A percentile compares a stretch with the other conserved stretches of the same genome.
Evolutionary conservation across 441 rosid genomes (phyloP).

Genomic region (Hypseocharis bilobata): DNA sequence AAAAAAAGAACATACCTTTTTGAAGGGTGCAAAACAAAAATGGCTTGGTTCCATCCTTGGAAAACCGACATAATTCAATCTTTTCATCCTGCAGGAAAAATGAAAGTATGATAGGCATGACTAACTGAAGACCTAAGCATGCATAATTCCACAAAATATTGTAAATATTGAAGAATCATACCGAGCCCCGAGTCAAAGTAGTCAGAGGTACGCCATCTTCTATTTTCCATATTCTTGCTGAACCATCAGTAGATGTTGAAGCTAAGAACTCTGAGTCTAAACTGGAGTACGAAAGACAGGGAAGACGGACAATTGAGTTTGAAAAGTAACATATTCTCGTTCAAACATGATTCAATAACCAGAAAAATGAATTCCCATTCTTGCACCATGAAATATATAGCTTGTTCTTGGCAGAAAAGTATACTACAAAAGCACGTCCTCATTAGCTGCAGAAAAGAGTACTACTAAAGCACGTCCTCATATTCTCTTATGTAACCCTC

Average conservation of each 20-base stretch:
- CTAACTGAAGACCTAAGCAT: constrained; percentile 5
- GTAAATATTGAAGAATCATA: constrained; percentile 23
- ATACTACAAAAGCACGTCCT: no score
- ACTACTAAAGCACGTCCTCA: neutral
- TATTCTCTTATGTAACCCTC: neutral
- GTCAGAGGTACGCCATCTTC: constrained; percentile 68
- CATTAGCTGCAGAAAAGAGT: neutral
- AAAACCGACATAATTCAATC: constrained; percentile 72
- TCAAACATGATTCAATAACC: neutral
- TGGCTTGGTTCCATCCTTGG: constrained; percentile 90
- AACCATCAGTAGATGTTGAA: constrained; percentile 81
- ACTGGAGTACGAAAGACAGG: constrained; percentile 36
- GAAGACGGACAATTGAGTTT: neutral
- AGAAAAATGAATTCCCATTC: neutral
- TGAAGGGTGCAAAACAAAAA: constrained; percentile 76
- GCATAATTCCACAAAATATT: neutral
- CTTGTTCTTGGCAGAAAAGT: neutral
- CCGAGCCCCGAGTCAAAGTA: constrained; percentile 63
- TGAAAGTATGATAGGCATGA: neutral
- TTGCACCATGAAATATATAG: neutral
- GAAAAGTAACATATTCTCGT: neutral
- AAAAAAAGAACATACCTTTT: constrained; percentile 45
- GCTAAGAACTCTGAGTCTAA: constrained; percentile 86
- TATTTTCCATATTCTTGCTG: constrained; percentile 91
- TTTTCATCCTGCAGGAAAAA: constrained; percentile 58